Percentiles rank a stretch among this genome's conserved stretches.
Evolutionary conservation across 2,329 filamentous ascomycete genomes (phyloP).

Genomic region (Colletotrichum sp.): DNA sequence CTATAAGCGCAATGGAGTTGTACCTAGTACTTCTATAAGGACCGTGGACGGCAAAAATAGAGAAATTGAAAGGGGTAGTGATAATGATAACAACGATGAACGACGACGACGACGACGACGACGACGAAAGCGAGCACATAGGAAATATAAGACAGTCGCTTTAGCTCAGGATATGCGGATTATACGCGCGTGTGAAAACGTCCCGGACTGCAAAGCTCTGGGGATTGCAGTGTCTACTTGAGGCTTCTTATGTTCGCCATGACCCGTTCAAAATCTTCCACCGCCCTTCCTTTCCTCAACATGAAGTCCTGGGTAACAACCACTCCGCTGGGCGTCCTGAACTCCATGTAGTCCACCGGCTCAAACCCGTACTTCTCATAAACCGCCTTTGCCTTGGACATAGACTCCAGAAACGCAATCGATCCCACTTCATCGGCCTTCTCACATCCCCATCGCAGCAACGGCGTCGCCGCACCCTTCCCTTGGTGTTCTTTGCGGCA

Average conservation of each 20-base stretch:
- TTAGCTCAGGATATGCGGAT: too few species aligned
- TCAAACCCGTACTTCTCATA: slow-evolving; percentile 55
- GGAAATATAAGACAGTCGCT: too few species aligned
- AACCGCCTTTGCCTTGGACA: slow-evolving; percentile 47
- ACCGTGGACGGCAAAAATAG: too few species aligned
- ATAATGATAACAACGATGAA: too few species aligned
- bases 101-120: too few species aligned
- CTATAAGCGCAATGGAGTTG: too few species aligned
- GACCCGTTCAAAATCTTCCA: background rate
- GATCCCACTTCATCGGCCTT: slow-evolving; percentile 45
- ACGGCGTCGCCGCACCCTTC: slow-evolving; percentile 44
- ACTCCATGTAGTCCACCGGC: slow-evolving; percentile 36
- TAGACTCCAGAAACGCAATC: slow-evolving; percentile 56
- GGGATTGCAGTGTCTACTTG: background rate
- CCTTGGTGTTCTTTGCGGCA: slow-evolving; percentile 48
- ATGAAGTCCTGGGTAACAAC: slow-evolving; percentile 39
- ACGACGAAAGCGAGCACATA: too few species aligned
- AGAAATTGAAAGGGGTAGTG: too few species aligned
- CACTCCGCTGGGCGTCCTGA: slow-evolving; percentile 34
- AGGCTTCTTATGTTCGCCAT: background rate
- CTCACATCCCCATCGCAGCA: slow-evolving; percentile 53
- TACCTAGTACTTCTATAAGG: too few species aligned
- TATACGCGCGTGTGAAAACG: too few species aligned
- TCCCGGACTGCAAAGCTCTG: too few species aligned
- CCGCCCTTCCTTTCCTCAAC: slow-evolving; percentile 28